Evolutionary conservation across 75 land plant genomes (phyloP).

Genomic region (Azolla pinnata): DNA sequence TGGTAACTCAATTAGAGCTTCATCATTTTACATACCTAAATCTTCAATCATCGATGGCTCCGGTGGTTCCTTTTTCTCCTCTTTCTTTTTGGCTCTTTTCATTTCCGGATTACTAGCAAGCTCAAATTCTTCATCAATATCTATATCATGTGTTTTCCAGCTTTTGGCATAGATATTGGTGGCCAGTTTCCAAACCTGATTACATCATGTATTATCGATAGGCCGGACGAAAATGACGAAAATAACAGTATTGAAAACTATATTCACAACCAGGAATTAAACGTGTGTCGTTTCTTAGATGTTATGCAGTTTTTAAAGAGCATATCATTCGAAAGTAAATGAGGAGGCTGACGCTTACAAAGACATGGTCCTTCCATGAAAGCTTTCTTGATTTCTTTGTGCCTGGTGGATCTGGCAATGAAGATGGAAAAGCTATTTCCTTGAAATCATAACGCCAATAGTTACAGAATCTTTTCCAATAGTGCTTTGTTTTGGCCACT

Average conservation of each 20-base stretch:
- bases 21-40: slow-evolving; percentile 48
- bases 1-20: no score
- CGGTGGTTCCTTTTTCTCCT: slow-evolving; percentile 17
- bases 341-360: slow-evolving; percentile 17
- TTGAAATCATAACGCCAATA: slow-evolving; percentile 76
- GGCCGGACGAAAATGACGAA: no score
- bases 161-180: slow-evolving; percentile 62
- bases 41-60: slow-evolving; percentile 57
- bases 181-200: slow-evolving; percentile 56
- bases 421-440: slow-evolving; percentile 88
- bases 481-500: slow-evolving; percentile 36
- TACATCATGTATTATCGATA: no score
- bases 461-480: slow-evolving; percentile 45
- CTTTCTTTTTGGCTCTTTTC: slow-evolving; percentile 16
- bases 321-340: no score
- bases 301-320: no score
- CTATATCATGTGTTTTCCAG: slow-evolving; percentile 42
- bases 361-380: slow-evolving; percentile 33
- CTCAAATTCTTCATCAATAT: slow-evolving; percentile 35
- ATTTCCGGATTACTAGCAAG: not conserved
- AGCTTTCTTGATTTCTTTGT: slow-evolving; percentile 38
- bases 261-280: no score
- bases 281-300: no score
- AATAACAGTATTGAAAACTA: no score
- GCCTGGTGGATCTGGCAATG: slow-evolving; percentile 79